Evolutionary conservation across 768 basidiomycete genomes (phyloP), one percentile per base, ranked within the genome.

Genomic region (Collybia mongolica): DNA sequence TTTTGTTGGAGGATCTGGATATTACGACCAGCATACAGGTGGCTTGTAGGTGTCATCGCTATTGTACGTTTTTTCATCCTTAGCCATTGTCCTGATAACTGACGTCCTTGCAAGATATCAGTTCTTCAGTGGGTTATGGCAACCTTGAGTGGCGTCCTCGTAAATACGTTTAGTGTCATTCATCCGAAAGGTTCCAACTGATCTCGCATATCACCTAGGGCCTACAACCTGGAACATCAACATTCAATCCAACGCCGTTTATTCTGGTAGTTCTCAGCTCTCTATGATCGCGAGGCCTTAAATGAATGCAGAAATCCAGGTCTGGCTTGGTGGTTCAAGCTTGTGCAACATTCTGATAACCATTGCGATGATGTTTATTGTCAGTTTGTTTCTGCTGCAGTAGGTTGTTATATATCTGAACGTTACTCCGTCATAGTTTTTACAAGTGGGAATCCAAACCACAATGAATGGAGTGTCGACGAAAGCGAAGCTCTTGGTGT

Each of bases 291-390:
- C 2, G 18, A 11, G 37, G 18, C 5, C 17, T 2, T 9, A 14
- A 2, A 55, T 19, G 48, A 7, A 19, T 23, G 18, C 18, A 1
- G 15, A 14, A 12, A 11, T 24, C 23, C 42, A 62, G 61, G 41
- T 60, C 14, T 68, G 67, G 65, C 51, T 68, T 9, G 54, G 55
- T 1, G 53, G 57, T 5, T 63, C 62, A 39, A 53, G 57, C 41
- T 48, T 61, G 17, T 56, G 58, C 11, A 60, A 65, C 45, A 36
- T 64, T 3, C 44, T 66, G 14, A 62, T 68, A 23, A 57, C 65
- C 2, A 54, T 36, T 3, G 54, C 59, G 23, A 62, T 66, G 57
- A 44, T 63, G 23, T 54, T 49, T 40, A 60, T 64, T 35, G 67
- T 66, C 29, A 37, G 64, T 49, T 3, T 6, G n/a, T 32, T 6